A percentile compares a stretch with the other conserved stretches of the same genome.
These are phyloP conservation scores for Aspergillus sp. DNA, from an alignment of 2,329 filamentous ascomycete species.

Conservation along the genomic window DNA sequence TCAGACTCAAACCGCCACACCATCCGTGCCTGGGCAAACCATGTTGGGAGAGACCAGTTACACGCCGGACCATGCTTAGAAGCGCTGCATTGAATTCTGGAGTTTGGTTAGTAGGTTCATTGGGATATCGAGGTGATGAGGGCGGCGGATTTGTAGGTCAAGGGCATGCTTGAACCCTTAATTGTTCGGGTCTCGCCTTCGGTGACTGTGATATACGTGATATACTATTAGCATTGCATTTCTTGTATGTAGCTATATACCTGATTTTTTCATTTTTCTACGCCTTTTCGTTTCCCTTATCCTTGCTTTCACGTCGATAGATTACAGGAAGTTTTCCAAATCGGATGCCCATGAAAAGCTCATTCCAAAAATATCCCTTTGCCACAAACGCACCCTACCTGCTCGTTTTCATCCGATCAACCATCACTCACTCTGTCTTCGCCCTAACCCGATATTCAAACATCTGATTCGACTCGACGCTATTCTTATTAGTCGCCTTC, in stretches of 20 bases:
- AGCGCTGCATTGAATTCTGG: conserved; percentile 16
- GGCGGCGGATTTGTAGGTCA: neutral
- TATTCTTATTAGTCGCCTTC: conserved; percentile 57
- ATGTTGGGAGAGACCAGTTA: conserved; percentile 74
- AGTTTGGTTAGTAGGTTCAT: conserved; percentile 22
- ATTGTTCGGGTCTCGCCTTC: neutral
- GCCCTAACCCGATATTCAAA: conserved; percentile 39
- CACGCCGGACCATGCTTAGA: conserved; percentile 62
- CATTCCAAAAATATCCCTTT: neutral
- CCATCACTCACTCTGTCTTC: neutral
- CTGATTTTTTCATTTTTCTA: neutral
- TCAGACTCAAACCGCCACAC: conserved; percentile 57
- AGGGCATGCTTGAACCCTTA: neutral
- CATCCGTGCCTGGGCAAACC: conserved; percentile 58
- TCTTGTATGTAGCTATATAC: conserved; percentile 16
- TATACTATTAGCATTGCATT: conserved; percentile 15
- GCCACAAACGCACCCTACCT: neutral
- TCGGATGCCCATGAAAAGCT: neutral
- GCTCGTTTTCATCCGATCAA: neutral
- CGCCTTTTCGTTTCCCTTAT: too few species aligned
- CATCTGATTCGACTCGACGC: conserved; percentile 61
- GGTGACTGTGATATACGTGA: conserved; percentile 10
- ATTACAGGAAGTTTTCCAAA: neutral
- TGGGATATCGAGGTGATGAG: conserved; percentile 12
- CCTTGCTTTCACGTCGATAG: neutral